A percentile compares a stretch with the other conserved stretches of the same genome.
Conservation (phyloP, 495 filamentous ascomycete genomes). For the Hypoxylon lienhwacheense region DNA sequence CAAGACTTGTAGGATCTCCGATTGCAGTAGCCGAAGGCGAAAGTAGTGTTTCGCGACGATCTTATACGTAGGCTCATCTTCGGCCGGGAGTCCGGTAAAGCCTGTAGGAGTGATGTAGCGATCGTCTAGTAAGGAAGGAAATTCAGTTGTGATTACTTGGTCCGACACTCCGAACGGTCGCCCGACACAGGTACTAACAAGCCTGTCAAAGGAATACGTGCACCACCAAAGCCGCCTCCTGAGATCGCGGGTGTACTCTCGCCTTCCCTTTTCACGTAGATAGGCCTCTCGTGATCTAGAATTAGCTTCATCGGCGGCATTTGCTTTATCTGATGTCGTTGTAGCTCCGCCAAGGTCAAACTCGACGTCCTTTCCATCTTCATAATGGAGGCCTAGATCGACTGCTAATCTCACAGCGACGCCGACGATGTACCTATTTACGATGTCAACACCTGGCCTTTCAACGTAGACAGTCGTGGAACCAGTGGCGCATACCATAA, state of each 20-base stretch:
- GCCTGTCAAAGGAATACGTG: conserved; percentile 88
- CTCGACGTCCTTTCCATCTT: conserved; percentile 77
- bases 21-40: conserved; percentile 86
- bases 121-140: conserved; percentile 85
- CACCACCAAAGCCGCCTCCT: conserved; percentile 94
- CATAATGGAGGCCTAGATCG: conserved; percentile 89
- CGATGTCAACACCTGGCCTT: conserved; percentile 13
- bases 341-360: conserved; percentile 32
- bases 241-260: conserved; percentile 85
- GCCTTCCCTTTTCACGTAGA: conserved; percentile 63
- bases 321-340: too few species aligned
- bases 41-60: conserved; percentile 89
- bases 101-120: conserved; percentile 85
- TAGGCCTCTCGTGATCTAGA: conserved; percentile 39
- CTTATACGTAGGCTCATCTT: conserved; percentile 75
- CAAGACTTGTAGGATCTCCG: conserved; percentile 90
- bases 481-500: conserved; percentile 60
- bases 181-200: conserved; percentile 90
- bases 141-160: conserved; percentile 91
- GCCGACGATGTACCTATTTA: conserved; percentile 77
- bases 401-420: conserved; percentile 88
- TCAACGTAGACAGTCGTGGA: neutral
- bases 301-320: conserved; percentile 26
- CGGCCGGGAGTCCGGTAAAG: conserved; percentile 58
- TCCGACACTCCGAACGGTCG: conserved; percentile 92